phyloP scores from a whole-genome alignment of 2,329 filamentous ascomycete genomes.

The Fusarium duplospermum region DNA sequence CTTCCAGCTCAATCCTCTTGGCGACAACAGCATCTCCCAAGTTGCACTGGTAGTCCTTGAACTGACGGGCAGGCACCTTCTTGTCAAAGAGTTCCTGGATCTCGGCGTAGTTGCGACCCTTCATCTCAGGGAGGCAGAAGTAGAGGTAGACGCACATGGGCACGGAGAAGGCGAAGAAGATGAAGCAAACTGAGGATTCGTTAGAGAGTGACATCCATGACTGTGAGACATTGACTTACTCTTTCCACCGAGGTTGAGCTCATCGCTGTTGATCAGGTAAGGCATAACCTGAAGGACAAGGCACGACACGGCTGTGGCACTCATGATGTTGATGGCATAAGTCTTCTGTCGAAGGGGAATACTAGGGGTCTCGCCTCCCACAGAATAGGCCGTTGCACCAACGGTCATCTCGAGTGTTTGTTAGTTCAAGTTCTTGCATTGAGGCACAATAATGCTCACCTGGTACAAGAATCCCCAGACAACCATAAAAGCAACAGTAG shows the following conservation, averaged over 20 bases:
- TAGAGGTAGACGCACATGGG: conserved; percentile 49
- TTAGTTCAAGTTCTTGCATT: not conserved
- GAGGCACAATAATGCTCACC: not conserved
- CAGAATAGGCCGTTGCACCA: conserved; percentile 44
- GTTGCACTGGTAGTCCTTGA: conserved; percentile 23
- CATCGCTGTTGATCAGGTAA: conserved; percentile 41
- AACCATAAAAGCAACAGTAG: conserved; percentile 45
- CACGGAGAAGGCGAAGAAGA: conserved; percentile 46
- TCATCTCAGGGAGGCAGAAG: conserved; percentile 52
- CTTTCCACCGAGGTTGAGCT: conserved; percentile 48
- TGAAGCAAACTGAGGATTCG: conserved; percentile 41
- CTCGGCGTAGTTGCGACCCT: conserved; percentile 35
- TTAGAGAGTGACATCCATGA: rapidly evolving
- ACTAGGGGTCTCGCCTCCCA: conserved; percentile 46
- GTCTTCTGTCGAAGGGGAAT: conserved; percentile 47
- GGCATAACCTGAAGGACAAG: conserved; percentile 46
- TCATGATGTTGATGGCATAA: conserved; percentile 49
- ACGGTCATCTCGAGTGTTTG: conserved; percentile 32
- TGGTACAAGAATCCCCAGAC: conserved; percentile 46
- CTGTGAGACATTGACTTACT: conserved; percentile 3
- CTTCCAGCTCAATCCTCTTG: conserved; percentile 21
- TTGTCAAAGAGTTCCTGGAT: conserved; percentile 32
- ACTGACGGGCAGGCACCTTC: conserved; percentile 18
- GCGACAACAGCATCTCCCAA: conserved; percentile 15
- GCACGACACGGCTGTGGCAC: conserved; percentile 45